Conservation (phyloP, 2,329 filamentous ascomycete genomes). For the Microsporum ferrugineum region DNA sequence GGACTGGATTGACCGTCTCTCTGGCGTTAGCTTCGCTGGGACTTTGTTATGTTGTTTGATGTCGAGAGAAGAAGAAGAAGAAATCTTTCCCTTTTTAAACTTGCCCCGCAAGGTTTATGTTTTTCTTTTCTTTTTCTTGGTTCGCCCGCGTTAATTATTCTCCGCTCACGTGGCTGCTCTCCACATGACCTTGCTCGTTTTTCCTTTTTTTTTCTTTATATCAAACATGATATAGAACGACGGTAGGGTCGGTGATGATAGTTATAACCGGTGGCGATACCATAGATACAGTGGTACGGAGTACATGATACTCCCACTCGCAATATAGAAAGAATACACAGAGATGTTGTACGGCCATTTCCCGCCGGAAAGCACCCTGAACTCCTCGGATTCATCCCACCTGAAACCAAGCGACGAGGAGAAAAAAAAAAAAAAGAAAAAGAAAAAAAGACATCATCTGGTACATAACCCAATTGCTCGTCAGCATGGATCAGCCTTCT, state of each 20-base stretch:
- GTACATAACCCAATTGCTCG: background rate
- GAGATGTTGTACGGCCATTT: background rate
- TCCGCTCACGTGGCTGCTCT: background rate
- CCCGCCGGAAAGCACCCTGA: background rate
- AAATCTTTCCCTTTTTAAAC: background rate
- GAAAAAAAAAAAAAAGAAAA: background rate
- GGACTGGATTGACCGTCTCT: background rate
- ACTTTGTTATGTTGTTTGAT: no score
- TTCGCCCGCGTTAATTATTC: background rate
- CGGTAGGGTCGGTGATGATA: background rate
- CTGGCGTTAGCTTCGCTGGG: no score
- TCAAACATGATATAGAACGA: background rate
- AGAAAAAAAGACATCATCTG: background rate
- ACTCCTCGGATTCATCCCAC: constrained; percentile 1
- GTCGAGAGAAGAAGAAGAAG: background rate
- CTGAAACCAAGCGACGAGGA: background rate
- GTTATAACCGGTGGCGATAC: background rate
- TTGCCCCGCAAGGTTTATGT: background rate
- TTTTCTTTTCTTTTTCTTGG: background rate
- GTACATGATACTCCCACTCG: no score
- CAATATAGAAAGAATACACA: background rate
- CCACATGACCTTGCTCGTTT: background rate
- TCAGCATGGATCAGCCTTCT: background rate
- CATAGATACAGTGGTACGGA: no score
- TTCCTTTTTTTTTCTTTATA: background rate